Base-by-base conservation (phyloP, 192 early-diverging fungal genomes). In the Spizellomyces punctatus region DNA sequence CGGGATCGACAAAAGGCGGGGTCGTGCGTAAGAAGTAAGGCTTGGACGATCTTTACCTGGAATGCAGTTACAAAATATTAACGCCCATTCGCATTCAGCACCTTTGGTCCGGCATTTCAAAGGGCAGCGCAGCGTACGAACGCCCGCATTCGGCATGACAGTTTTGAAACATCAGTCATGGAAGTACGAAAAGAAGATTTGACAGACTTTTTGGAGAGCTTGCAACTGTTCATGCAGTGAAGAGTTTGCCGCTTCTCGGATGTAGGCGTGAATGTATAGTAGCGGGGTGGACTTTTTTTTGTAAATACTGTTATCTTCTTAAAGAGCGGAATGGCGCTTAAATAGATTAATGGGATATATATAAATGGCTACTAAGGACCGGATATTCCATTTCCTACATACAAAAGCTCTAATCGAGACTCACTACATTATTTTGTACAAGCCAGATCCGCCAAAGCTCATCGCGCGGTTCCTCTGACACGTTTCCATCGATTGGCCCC, bases 91-190 rank as follows among this genome's bases (percentile, higher is more conserved):
- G 67, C 72, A 66, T 63, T 7, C 66, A 94, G 85, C 82, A 86
- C 73, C 45, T 97, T 97, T 76, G 93, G 92, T 0, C 67, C 90
- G 66, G 90, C 93, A 6, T 98, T 96, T 77, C 87, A 91, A 74
- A 82, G 87, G 63, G 87, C 92, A 5, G 92, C 94, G 0, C 72
- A 81, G 10, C 81, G 88, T 41, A 82, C 89, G 36, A 82, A 85
- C 55, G 92, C 90, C 2, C 79, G 86, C 1, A 77, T 89, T 10
- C 83, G 81, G 19, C 81, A 86, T 61, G 93, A 94, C 65, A 89
- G 90, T 46, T 98, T 98, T 82, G 94, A 96, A 71, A 84, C 88
- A n/a, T 86, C 88, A 6, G 86, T 89, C 16, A 74, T 96, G 14
- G 92, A 94, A 76, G 90, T 98, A 43, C 79, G 76, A 27, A 72